Evolutionary conservation across 2,329 filamentous ascomycete genomes (phyloP), one percentile per base, ranked within the genome.

Genomic region (Teratosphaeria nubilosa): DNA sequence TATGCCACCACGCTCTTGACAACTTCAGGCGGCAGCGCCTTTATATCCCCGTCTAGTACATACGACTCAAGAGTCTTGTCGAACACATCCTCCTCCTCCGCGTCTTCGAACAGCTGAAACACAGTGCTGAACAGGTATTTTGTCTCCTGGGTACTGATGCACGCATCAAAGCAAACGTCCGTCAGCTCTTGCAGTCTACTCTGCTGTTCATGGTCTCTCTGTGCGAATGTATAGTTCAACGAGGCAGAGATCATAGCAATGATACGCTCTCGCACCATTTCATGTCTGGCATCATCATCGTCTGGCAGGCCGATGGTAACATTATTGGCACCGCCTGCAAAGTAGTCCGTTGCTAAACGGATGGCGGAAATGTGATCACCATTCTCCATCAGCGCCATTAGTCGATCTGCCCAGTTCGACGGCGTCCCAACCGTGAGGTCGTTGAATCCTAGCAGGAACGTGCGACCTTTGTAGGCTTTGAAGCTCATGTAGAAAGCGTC

Each of bases 401-500:
- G 78, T 48, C 94, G 82, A 72, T 99, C 94, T 2, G 94, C 92
- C 94, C 94, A 99, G 65, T 99, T 99, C 0, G 94, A 97, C 34
- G 99, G 75, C 4, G 88, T 88, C 1, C 94, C 94, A 53, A 97
- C 89, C 0, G 90, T 90, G 48, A 96, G 78, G 69, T 97, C 92
- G 68, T 92, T 94, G 75, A 92, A 91, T n/a, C 94, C 91, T 9
- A 99, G 79, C 3, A 97, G 76, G 69, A 99, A 99, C 37, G 96
- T 79, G 31, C 92, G 84, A 5, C 94, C 91, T 73, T 97, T 99
- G 75, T 97, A 99, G 3, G 90, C 83, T 68, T 89, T 90, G 74
- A 97, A 92, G 73, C 92, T 96, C 90, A 97, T 97, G 70, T 92
- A 92, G 66, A 96, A 99, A 0, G 91, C 94, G 77, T 99, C 94